Evolutionary conservation across 2,329 filamentous ascomycete genomes (phyloP), one percentile per base, ranked within the genome.

Genomic region (Waltergamsia citrina): DNA sequence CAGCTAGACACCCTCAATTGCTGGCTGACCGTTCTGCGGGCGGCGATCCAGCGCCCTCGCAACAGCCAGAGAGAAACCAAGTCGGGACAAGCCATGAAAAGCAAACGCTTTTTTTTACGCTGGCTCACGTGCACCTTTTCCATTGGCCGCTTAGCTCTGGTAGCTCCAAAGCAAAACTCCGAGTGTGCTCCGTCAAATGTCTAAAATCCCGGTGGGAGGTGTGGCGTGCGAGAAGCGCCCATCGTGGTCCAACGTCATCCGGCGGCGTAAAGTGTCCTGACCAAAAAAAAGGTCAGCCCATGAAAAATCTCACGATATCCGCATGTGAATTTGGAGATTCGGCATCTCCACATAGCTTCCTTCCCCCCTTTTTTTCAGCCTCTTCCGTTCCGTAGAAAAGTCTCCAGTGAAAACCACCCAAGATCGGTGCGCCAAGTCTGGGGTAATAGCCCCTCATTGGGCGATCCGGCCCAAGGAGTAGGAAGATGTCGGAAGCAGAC

Each of bases 381-480:
- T 31, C 29, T 28, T n/a, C 29, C 29, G 32, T n/a, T n/a, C n/a
- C n/a, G n/a, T n/a, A n/a, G n/a, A n/a, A n/a, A n/a, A 32, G 29
- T 17, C 29, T 32, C 29, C 23, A 18, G 26, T 15, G 25, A 12
- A 20, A 20, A 19, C 17, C 12, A 29, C 14, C 16, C 23, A 7
- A 16, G 6, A 29, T 35, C 26, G 21, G 26, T 27, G 19, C 19
- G 33, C 33, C 33, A 35, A 35, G 33, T 29, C 33, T 21, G 33
- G 33, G 33, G 25, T 29, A 29, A 29, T 17, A 27, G 19, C 6
- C 11, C n/a, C 25, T 35, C 33, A 35, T 35, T 35, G 33, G 33
- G 14, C 9, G 12, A 12, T 10, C 7, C n/a, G 20, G 16, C 14
- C 12, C 27, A 35, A 14, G 3, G 25, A 21, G 16, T 29, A 35